Evolutionary conservation across 2,329 filamentous ascomycete species (phyloP).

Genomic region (Arthrinium phaeospermum): DNA sequence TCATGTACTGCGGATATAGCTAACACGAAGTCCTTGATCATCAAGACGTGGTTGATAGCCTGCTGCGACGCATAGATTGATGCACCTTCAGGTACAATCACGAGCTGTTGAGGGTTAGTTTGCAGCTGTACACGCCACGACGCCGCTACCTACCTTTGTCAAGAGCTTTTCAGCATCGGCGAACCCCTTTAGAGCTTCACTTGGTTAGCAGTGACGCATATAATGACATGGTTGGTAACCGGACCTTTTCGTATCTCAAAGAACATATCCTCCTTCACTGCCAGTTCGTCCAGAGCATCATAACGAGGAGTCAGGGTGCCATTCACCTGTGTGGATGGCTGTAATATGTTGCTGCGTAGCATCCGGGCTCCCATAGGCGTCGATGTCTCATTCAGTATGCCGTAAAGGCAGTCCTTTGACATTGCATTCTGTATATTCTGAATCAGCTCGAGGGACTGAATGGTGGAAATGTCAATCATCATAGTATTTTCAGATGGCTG

Average conservation of each 20-base stretch:
- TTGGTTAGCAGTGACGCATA: conserved; percentile 27
- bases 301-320: conserved; percentile 74
- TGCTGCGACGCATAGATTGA: conserved; percentile 76
- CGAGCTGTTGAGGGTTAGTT: conserved; percentile 59
- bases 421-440: conserved; percentile 81
- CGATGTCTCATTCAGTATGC: conserved; percentile 80
- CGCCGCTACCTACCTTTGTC: conserved; percentile 62
- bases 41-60: conserved; percentile 83
- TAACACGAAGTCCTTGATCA: conserved; percentile 81
- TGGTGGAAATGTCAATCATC: conserved; percentile 92
- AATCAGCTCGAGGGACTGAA: conserved; percentile 85
- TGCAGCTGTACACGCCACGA: background rate
- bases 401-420: conserved; percentile 83
- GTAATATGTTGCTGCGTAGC: conserved; percentile 83
- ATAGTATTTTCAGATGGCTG: conserved; percentile 89
- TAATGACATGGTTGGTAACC: conserved; percentile 20
- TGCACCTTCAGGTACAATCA: conserved; percentile 71
- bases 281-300: conserved; percentile 83
- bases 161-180: conserved; percentile 81
- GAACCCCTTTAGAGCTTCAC: conserved; percentile 72
- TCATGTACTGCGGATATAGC: conserved; percentile 71
- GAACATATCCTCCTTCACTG: conserved; percentile 85
- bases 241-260: conserved; percentile 72
- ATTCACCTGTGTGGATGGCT: conserved; percentile 76
- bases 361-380: conserved; percentile 90